Conservation (phyloP, 257 asterid species). For the Jacaranda mimosifolia region DNA sequence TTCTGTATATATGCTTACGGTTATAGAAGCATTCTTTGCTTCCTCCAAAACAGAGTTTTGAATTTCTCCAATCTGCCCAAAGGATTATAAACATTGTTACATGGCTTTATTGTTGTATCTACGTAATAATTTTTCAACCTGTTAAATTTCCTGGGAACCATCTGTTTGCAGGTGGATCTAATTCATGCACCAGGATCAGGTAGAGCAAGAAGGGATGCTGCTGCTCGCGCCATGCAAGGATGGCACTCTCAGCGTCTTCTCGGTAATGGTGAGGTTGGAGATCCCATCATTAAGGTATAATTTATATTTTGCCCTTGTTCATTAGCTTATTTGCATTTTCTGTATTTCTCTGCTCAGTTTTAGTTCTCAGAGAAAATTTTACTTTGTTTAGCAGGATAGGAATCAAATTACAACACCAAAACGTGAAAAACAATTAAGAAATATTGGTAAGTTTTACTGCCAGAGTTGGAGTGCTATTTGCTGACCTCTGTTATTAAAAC, state of each 20-base stretch:
- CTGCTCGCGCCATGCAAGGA: slow-evolving; percentile 99
- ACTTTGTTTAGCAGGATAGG: slow-evolving; percentile 66
- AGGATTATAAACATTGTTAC: not conserved
- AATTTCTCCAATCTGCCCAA: slow-evolving; percentile 14
- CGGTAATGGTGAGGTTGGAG: slow-evolving; percentile 91
- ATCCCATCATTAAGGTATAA: slow-evolving; percentile 84
- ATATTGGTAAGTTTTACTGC: slow-evolving; percentile 65
- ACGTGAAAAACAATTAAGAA: slow-evolving; percentile 85
- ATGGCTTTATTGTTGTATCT: slow-evolving; percentile 21
- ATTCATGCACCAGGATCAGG: slow-evolving; percentile 79
- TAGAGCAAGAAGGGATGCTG: slow-evolving; percentile 96
- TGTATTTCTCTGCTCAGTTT: slow-evolving; percentile 9
- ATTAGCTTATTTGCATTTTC: slow-evolving; percentile 8
- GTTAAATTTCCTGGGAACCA: slow-evolving; percentile 19
- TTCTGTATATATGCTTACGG: not conserved
- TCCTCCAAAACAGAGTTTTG: slow-evolving; percentile 13
- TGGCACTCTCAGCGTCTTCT: slow-evolving; percentile 95
- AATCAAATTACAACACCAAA: slow-evolving; percentile 58
- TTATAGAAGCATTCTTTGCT: not conserved
- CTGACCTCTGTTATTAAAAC: slow-evolving; percentile 20
- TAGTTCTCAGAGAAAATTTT: slow-evolving; percentile 30
- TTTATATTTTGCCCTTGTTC: slow-evolving; percentile 4
- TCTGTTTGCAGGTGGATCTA: slow-evolving; percentile 66
- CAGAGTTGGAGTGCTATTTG: slow-evolving; percentile 28
- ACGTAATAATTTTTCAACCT: slow-evolving; percentile 10